Base-by-base conservation (phyloP, 208 protist genomes). In the Herpetomonas muscarum region DNA sequence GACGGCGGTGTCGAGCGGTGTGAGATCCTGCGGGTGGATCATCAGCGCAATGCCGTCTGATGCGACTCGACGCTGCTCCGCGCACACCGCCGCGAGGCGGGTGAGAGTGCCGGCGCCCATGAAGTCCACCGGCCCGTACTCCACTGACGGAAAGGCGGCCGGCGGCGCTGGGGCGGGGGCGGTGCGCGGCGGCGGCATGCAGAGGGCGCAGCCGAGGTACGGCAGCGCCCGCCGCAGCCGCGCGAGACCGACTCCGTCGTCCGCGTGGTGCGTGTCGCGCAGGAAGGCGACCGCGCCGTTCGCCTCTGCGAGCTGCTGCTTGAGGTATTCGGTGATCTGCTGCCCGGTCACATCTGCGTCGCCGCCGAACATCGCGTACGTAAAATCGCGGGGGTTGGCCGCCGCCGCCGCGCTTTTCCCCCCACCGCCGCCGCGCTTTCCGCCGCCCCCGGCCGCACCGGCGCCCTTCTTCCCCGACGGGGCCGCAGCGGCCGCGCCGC, bases 301-400 rank as follows among this genome's bases (percentile, higher is more conserved):
- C 24, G 52, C 44, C 26, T 61, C 61, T 39, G 63, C 60, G 19
- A 89, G 37, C 56, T 91, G 87, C 55, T 91, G 76, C 26, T 69
- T 66, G 17, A 91, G 28, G 66, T 90, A 89, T 55, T 81, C 76
- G 17, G 77, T 67, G 22, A 94, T 37, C 65, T 94, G 87, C 45
- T 74, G 64, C 9, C 83, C 81, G 10, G 79, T 82, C 1, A 91
- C 75, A 6, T 87, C 67, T 12, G 73, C 42, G 36, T 91, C 87
- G 0, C 77, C 81, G 19, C 51, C 39, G 56, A 91, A 91, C 29
- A 89, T 68, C 5, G 68, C 42, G 62, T 93, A 93, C 49, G 79
- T 55, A 15, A 70, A 63, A 29, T 81, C 74, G 41, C 53, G 46
- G 13, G 15, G 26, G n/a, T 49, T 13, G 12, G 41, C 45, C 13